Percentiles rank a stretch among this genome's conserved stretches.
Conservation (phyloP, 1,284 basidiomycete species). For the Trametes pubescens region DNA sequence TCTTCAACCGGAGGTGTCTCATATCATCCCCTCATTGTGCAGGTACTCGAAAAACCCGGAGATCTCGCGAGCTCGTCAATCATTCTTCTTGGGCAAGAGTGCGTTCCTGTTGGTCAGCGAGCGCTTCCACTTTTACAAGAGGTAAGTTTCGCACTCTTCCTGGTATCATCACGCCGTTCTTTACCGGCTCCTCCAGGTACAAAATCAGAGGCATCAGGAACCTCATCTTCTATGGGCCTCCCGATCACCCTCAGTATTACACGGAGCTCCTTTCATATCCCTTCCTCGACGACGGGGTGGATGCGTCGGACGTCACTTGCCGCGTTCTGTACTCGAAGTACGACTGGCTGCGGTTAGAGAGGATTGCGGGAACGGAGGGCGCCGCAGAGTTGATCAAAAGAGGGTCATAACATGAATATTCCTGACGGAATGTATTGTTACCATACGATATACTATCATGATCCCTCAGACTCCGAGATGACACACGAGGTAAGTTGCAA, state of each 20-base stretch:
- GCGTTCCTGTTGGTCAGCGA: constrained; percentile 93
- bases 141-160: constrained; percentile 51
- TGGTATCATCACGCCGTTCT: neutral
- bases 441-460: neutral
- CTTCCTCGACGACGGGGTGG: constrained; percentile 85
- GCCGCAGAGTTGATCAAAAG: constrained; percentile 55
- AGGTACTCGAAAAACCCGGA: constrained; percentile 95
- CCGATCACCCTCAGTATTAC: constrained; percentile 92
- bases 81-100: constrained; percentile 92
- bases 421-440: neutral
- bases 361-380: constrained; percentile 73
- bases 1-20: too few species aligned
- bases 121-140: constrained; percentile 96
- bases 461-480: too few species aligned
- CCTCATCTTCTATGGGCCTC: constrained; percentile 91
- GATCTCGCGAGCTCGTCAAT: constrained; percentile 91
- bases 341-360: constrained; percentile 87
- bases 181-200: constrained; percentile 61
- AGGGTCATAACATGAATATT: neutral
- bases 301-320: constrained; percentile 81
- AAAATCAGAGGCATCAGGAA: constrained; percentile 93
- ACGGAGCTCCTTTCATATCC: constrained; percentile 88
- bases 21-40: constrained; percentile 32
- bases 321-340: constrained; percentile 86
- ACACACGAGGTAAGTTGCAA: too few species aligned